A percentile compares a stretch with the other conserved stretches of the same genome.
Conservation (phyloP, 345 rosid genomes). For the Clausena lansium region DNA sequence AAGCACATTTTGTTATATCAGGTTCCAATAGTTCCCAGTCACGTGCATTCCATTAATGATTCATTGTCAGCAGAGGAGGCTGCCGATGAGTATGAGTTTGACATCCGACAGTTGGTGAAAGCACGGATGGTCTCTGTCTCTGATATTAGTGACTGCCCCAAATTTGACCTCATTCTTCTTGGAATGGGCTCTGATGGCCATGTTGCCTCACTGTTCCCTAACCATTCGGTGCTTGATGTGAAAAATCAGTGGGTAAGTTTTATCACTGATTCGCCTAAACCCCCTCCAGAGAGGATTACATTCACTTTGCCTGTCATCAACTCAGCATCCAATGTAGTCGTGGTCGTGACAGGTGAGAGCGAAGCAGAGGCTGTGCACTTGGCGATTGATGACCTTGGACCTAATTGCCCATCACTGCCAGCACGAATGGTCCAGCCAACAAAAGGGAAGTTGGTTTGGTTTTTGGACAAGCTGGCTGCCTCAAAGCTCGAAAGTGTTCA, state of each 20-base stretch:
- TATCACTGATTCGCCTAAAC: conserved; percentile 69
- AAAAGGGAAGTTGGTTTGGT: conserved; percentile 74
- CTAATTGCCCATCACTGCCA: conserved; percentile 48
- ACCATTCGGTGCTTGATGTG: conserved; percentile 55
- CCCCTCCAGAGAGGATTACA: conserved; percentile 93
- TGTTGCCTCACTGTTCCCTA: conserved; percentile 82
- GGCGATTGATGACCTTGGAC: conserved; percentile 48
- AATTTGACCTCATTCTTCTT: conserved; percentile 84
- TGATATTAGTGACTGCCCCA: conserved; percentile 79
- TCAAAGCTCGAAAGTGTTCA: conserved; percentile 52
- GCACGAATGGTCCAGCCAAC: conserved; percentile 67
- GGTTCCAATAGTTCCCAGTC: conserved; percentile 79
- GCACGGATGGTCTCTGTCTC: conserved; percentile 62
- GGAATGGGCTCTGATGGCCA: conserved; percentile 92
- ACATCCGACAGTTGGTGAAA: conserved; percentile 70
- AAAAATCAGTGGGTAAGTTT: conserved; percentile 76
- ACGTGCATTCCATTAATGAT: conserved; percentile 78
- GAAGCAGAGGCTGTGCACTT: conserved; percentile 72
- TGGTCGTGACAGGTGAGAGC: conserved; percentile 71
- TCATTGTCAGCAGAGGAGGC: conserved; percentile 79
- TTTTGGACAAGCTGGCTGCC: conserved; percentile 78
- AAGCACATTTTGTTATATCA: conserved; percentile 22
- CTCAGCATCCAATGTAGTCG: conserved; percentile 70
- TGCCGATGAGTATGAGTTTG: conserved; percentile 69
- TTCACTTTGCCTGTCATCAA: conserved; percentile 92